Evolutionary conservation across 1,284 basidiomycete species (phyloP), one percentile per base, ranked within the genome.

Genomic region (Gomphus sp.): DNA sequence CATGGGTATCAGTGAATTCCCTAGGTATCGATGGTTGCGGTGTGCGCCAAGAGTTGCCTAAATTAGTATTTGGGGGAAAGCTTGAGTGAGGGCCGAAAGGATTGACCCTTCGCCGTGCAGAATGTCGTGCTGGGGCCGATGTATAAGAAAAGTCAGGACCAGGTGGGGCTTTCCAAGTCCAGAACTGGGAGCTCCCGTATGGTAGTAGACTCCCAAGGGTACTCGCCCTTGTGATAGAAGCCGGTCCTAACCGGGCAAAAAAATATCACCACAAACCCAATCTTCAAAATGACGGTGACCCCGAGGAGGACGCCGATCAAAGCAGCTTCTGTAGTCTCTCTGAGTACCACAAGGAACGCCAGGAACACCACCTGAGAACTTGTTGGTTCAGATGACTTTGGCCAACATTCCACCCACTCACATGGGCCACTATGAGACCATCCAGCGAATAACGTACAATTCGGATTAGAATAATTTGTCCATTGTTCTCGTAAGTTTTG

Each of bases 401-500:
- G 47, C 16, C 25, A 16, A 31, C 25, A 25, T 25, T n/a, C 48
- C 48, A 55, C n/a, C 43, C 44, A 44, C 10, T 41, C 66, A 70
- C 83, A 74, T 89, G 74, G n/a, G 74, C 69, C 28, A 77, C 68
- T 33, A 79, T 74, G 11, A 85, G 68, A 31, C 87, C 91, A 72
- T 95, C 93, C 28, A 92, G 72, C 25, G 89, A 89, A 68, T 92
- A 95, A 45, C 92, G 81, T 57, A 92, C 72, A 22, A 92, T 77
- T 8, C 93, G 80, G 45, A 91, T 84, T 45, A 88, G 78, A 57
- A 93, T 76, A 25, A 84, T 64, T 58, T 84, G 80, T 0, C 91
- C 91, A 64, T 93, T 87, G 45, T 81, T 84, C 72, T 96, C 93
- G 68, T 93, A 95, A 63, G 89, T 81, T 68, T 91, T 88, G 18